Base-by-base conservation (phyloP, 2,329 filamentous ascomycete genomes). In the Pestalotiopsis sp. region DNA sequence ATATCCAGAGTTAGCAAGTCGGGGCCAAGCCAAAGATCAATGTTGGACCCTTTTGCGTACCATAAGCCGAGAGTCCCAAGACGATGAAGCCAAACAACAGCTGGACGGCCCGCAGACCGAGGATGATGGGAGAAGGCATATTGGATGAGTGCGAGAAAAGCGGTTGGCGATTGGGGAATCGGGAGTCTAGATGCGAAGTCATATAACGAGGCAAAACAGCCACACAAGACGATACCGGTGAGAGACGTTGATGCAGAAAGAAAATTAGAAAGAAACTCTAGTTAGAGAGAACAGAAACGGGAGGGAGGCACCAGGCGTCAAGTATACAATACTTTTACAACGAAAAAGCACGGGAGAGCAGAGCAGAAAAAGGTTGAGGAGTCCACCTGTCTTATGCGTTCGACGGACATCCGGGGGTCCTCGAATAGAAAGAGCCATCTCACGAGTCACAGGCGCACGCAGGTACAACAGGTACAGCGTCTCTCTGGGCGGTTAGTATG, bases 11-110 rank as follows among this genome's bases (percentile, higher is more conserved):
- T 66, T 31, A 66, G 38, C 27, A 41, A 25, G 25, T 14, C 39
- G 5, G 41, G 13, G 11, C 9, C 27, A 9, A 25, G n/a, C 38
- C n/a, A n/a, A n/a, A n/a, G n/a, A 45, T 13, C 9, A 14, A 64
- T 27, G 31, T 9, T 14, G 5, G 4, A 23, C 31, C 49, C 1
- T 27, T 27, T 17, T 3, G 74, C 79, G n/a, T 81, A 88, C 86
- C 84, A 74, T 84, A 87, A 63, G 78, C 80, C 31, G 86, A 83
- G 4, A 88, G 80, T 49, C 78, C 80, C 49, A 89, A 71, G n/a
- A 86, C 78, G 17, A 83, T 75, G 38, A 87, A 68, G 14, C 83
- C 81, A 39, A 87, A 80, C 52, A 84, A 62, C 55, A 79, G 77
- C 77, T 88, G 86, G 55, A 81, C 77, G 59, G 80, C 79, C 68